Percentiles rank a stretch among this genome's conserved stretches.
phyloP scores from a whole-genome alignment of 805 yeast genomes.

The Wickerhamomyces queroliae region DNA sequence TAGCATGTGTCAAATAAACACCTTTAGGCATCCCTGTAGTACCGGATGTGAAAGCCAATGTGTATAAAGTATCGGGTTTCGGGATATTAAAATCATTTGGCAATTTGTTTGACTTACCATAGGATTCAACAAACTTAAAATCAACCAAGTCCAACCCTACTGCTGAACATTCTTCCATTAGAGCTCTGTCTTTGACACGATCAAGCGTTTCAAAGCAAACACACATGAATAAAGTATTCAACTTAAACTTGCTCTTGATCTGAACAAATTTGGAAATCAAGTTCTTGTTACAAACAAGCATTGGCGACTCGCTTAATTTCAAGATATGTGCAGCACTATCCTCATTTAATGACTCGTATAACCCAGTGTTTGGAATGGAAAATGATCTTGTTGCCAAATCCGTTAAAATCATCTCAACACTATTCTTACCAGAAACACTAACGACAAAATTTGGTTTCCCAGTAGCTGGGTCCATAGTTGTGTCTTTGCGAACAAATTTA shows the following conservation, averaged over 20 bases:
- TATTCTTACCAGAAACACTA: slow-evolving; percentile 41
- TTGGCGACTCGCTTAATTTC: slow-evolving; percentile 45
- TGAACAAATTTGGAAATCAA: slow-evolving; percentile 35
- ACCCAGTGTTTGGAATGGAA: slow-evolving; percentile 36
- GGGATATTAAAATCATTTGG: slow-evolving; percentile 30
- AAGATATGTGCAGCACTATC: slow-evolving; percentile 48
- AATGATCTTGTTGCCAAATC: slow-evolving; percentile 52
- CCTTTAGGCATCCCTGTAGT: slow-evolving; percentile 74
- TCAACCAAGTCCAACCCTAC: slow-evolving; percentile 28
- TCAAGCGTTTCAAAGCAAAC: slow-evolving; percentile 12
- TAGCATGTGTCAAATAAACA: slow-evolving; percentile 56
- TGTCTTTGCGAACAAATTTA: slow-evolving; percentile 8
- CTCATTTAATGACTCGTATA: slow-evolving; percentile 41
- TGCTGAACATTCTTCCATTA: slow-evolving; percentile 1
- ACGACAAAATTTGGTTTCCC: slow-evolving; percentile 32
- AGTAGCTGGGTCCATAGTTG: slow-evolving; percentile 13
- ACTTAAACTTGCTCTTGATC: slow-evolving; percentile 29
- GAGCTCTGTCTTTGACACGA: neutral
- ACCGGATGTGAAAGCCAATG: slow-evolving; percentile 64
- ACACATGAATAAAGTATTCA: slow-evolving; percentile 8
- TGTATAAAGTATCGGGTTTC: slow-evolving; percentile 39
- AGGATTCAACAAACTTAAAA: slow-evolving; percentile 23
- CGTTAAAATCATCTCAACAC: slow-evolving; percentile 51
- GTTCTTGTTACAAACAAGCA: slow-evolving; percentile 38
- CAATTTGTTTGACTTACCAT: slow-evolving; percentile 25